phyloP scores from a whole-genome alignment of 441 rosid species.

The Pelargonium australe region DNA sequence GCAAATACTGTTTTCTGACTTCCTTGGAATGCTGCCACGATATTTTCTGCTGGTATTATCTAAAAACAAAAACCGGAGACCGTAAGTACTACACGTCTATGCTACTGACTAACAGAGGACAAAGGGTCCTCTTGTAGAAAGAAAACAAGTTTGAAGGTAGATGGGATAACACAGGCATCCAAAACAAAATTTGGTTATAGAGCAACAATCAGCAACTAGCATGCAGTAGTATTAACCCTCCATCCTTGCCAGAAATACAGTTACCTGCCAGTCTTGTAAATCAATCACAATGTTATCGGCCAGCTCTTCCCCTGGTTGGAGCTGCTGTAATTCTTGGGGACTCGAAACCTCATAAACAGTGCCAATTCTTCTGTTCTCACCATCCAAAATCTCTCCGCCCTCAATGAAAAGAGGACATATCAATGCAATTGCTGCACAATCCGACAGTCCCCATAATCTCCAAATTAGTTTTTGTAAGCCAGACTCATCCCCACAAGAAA shows the following conservation, averaged over 20 bases:
- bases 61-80: slow-evolving; percentile 21
- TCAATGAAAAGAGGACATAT: slow-evolving; percentile 51
- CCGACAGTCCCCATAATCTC: slow-evolving; percentile 6
- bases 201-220: slow-evolving; percentile 1
- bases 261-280: slow-evolving; percentile 77
- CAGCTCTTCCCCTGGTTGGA: slow-evolving; percentile 41
- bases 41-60: slow-evolving; percentile 84
- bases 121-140: not conserved
- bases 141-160: not conserved
- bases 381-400: slow-evolving; percentile 44
- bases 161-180: not conserved
- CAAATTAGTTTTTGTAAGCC: not conserved
- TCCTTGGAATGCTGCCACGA: slow-evolving; percentile 76
- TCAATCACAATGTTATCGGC: slow-evolving; percentile 49
- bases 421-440: slow-evolving; percentile 53
- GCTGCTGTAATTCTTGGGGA: slow-evolving; percentile 49
- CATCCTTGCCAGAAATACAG: not conserved
- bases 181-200: not conserved
- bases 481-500: not conserved
- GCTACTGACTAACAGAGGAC: not conserved
- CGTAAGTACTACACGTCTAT: not conserved
- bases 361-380: slow-evolving; percentile 40
- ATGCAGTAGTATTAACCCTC: not conserved
- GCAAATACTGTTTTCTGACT: slow-evolving; percentile 64
- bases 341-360: slow-evolving; percentile 46